Conservation (phyloP, 148 eudicot genomes). For the Dianthus caryophyllus region DNA sequence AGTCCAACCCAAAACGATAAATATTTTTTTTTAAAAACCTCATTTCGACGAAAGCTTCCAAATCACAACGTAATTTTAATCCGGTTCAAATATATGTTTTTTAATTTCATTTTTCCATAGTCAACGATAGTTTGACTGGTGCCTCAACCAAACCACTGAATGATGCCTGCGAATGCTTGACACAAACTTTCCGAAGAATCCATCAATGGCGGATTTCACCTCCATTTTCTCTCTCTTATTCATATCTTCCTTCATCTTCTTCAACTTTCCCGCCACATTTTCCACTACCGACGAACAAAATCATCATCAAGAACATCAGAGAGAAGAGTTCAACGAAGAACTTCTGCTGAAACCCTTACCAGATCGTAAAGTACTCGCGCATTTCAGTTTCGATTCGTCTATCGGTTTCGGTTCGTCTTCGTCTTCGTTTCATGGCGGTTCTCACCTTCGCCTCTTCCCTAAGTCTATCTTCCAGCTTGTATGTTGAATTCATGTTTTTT, state of each 20-base stretch:
- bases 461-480: constrained; percentile 89
- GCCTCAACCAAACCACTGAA: neutral
- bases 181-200: neutral
- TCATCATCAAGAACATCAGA: constrained; percentile 4
- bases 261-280: constrained; percentile 24
- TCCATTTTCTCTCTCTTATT: constrained; percentile 19
- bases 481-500: no score
- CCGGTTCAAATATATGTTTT: no score
- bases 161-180: neutral
- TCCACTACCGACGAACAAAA: constrained; percentile 27
- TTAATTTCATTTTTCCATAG: neutral
- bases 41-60: no score
- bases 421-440: constrained; percentile 47
- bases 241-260: constrained; percentile 8
- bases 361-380: constrained; percentile 89
- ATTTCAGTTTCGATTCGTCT: constrained; percentile 63
- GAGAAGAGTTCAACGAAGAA: constrained; percentile 77
- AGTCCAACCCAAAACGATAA: no score
- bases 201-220: constrained; percentile 25
- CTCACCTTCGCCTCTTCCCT: constrained; percentile 72
- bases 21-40: no score
- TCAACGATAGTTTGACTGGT: neutral
- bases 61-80: no score
- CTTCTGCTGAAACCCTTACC: constrained; percentile 77
- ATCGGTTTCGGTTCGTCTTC: constrained; percentile 55